Percentiles rank a stretch among this genome's conserved stretches.
These are phyloP conservation scores for Neotropicomus parvogracilis DNA, from an alignment of 1,284 basidiomycete genomes.

Conservation along the genomic window DNA sequence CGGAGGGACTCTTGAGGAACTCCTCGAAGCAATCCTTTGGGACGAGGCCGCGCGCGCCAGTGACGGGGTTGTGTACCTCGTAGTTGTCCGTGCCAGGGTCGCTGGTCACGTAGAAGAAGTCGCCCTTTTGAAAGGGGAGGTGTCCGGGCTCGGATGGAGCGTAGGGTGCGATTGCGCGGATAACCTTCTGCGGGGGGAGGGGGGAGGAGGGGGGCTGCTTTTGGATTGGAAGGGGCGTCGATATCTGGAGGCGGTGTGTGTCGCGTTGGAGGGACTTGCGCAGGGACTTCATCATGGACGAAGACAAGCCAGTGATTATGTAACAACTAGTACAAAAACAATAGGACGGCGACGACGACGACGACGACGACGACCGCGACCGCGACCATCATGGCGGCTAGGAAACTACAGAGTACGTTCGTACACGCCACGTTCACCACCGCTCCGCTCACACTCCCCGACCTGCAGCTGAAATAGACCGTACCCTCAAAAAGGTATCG, in stretches of 20 bases:
- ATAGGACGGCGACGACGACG: no score
- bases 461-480: constrained; percentile 85
- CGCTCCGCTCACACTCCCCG: not conserved
- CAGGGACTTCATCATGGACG: constrained; percentile 73
- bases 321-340: no score
- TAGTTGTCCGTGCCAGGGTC: constrained; percentile 72
- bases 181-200: constrained; percentile 91
- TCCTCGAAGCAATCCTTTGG: constrained; percentile 86
- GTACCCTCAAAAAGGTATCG: constrained; percentile 90
- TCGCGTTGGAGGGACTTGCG: constrained; percentile 74
- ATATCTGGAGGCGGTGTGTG: constrained; percentile 54
- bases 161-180: constrained; percentile 77
- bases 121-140: constrained; percentile 89
- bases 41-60: constrained; percentile 88
- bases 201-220: constrained; percentile 62
- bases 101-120: constrained; percentile 94
- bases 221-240: constrained; percentile 62
- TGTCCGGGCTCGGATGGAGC: constrained; percentile 78
- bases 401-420: constrained; percentile 74
- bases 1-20: constrained; percentile 66
- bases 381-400: constrained; percentile 60
- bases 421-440: accelerated
- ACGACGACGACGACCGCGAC: not conserved
- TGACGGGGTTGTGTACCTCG: constrained; percentile 89
- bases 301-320: constrained; percentile 14